These are phyloP conservation scores for Juglanconis sp. DNA, from an alignment of 2,329 filamentous ascomycete species.

Conservation along the genomic window DNA sequence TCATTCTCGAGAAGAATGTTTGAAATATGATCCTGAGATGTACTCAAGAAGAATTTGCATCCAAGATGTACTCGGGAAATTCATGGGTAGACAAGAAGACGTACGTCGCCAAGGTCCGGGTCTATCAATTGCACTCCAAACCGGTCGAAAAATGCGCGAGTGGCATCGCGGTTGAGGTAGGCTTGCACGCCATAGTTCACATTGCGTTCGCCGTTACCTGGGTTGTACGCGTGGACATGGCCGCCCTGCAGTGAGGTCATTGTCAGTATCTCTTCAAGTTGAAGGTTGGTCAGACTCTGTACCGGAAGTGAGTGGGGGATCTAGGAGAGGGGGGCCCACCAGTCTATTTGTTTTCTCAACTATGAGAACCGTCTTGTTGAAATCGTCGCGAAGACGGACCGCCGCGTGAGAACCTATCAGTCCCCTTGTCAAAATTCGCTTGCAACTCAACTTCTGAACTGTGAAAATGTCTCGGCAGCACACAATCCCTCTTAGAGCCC, in stretches of 20 bases:
- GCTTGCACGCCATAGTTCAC: conserved; percentile 33
- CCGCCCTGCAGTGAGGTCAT: conserved; percentile 23
- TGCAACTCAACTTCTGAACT: not conserved
- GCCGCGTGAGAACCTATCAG: conserved; percentile 16
- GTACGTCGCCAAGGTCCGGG: conserved; percentile 13
- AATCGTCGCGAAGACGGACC: conserved; percentile 16
- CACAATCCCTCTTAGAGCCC: too few relatives aligned
- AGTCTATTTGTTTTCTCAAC: conserved; percentile 16
- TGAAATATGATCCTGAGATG: not conserved
- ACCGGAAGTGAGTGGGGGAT: too few relatives aligned
- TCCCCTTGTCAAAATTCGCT: not conserved
- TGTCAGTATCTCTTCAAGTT: not conserved
- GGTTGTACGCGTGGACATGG: conserved; percentile 43
- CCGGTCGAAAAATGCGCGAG: conserved; percentile 36
- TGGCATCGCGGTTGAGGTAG: conserved; percentile 29
- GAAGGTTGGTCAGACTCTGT: not conserved
- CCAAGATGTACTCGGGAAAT: conserved; percentile 32
- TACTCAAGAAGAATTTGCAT: conserved; percentile 20
- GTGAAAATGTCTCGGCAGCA: not conserved
- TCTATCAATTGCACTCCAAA: conserved; percentile 32
- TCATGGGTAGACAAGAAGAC: conserved; percentile 20
- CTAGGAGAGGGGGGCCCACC: not conserved
- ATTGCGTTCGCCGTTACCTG: conserved; percentile 25
- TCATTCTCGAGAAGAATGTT: not conserved
- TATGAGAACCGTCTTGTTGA: conserved; percentile 19